Evolutionary conservation across 116 monocot species (phyloP), one percentile per base, ranked within the genome.

Genomic region (Zostera marina): DNA sequence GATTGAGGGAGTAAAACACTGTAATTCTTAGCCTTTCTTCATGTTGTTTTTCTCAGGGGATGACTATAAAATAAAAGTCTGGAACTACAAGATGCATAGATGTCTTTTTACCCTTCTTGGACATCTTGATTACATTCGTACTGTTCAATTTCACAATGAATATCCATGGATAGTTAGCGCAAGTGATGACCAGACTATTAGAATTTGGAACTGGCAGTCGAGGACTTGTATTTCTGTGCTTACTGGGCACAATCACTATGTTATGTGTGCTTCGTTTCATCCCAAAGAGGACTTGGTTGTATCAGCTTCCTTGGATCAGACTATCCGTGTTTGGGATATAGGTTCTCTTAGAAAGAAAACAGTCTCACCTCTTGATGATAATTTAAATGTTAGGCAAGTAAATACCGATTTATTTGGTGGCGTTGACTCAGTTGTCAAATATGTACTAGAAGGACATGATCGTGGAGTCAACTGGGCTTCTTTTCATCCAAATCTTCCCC

Each of bases 151-250:
- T 66, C 91, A 91, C 56, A 72, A 91, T 42, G 91, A 91, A 62
- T 71, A 80, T 21, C 91, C 91, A 14, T 91, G 91, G 91, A 91
- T 91, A 63, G 82, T 91, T 39, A 82, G 82, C 56, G 79, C 91
- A 4, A 85, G 85, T 65, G 91, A 91, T 72, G 91, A 91, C 66
- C 91, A 91, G 51, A 91, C 91, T 9, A 91, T 91, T 40, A 74
- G 91, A 42, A 85, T 91, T 61, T 91, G 91, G 91, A 91, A 91
- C 26, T 91, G 91, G 91, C 91, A 91, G 32, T 91, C 91, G 15
- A 74, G 91, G 4, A 85, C 76, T 39, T 85, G 86, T 58, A 76
- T 91, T 25, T 82, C 91, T 4, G 91, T 91, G 21, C 64, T 91
- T 25, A 85, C 91, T 5, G 91, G 91, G 25, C 91, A 91, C 63